Base-by-base conservation (phyloP, 495 filamentous ascomycete genomes). In the Neurospora hispaniola region DNA sequence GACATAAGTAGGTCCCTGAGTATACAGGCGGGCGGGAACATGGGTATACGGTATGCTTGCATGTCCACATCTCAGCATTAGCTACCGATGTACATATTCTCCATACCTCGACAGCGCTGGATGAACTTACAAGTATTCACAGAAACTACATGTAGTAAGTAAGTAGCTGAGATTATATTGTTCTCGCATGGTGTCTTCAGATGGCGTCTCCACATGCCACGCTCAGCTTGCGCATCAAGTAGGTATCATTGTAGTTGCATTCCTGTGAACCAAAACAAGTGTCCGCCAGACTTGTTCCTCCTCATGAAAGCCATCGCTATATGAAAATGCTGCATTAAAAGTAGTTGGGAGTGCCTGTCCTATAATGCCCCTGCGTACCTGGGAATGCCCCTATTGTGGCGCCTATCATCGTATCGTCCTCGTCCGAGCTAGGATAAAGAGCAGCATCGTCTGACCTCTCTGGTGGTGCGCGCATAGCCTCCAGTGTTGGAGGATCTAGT, bases 401-500 rank as follows among this genome's bases (percentile, higher is more conserved):
- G 31, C 78, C 54, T 11, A 75, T 76, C 0, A 74, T 71, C 0
- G 74, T 70, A 39, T 72, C 82, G 5, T 84, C 82, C 27, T 87
- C 85, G 70, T 86, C 86, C 0, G 85, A 87, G 72, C 83, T 85
- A 38, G 72, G 69, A 68, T 83, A 79, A 35, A 75, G 74, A 43
- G 40, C 81, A 70, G 75, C 83, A 78, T 89, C 82, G 82, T 90
- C 89, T 1, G 81, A 80, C 23, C 82, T 80, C 62, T 85, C 86
- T 20, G 84, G 83, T 2, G 84, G 82, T 42, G 75, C 79, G 54
- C 81, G 79, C 84, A 85, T 91, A 72, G 72, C 87, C 79, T 76
- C 83, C 44, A 94, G 78, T 3, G 84, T 82, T 16, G 89, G 86
- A 2, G 83, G 80, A 27, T 89, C 89, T 18, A 95, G 78, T 12